These are phyloP conservation scores for Fusarium humuli DNA, from an alignment of 2,329 filamentous ascomycete genomes.

Conservation along the genomic window DNA sequence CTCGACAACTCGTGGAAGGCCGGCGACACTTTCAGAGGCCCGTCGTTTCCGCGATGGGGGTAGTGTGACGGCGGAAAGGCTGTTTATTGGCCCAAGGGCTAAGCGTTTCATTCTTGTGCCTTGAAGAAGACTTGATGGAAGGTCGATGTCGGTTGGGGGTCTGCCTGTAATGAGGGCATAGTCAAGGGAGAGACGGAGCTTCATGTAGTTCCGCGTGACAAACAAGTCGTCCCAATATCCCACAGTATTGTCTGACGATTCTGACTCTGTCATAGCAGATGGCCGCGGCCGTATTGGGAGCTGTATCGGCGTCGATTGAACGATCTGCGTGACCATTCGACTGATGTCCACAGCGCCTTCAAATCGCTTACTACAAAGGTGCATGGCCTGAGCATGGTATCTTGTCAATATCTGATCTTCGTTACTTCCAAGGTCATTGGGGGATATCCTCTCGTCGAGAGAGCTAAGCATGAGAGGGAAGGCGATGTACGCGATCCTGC, in stretches of 20 bases:
- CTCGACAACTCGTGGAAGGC: neutral
- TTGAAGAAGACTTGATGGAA: neutral
- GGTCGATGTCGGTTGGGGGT: neutral
- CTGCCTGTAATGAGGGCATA: conserved; percentile 9
- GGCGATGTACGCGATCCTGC: conserved; percentile 14
- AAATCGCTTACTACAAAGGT: conserved; percentile 6
- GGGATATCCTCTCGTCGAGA: conserved; percentile 7
- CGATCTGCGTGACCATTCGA: conserved; percentile 21
- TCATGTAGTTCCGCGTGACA: conserved; percentile 17
- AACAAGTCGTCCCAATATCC: conserved; percentile 16
- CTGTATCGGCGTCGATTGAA: conserved; percentile 16
- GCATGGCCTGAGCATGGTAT: conserved; percentile 23
- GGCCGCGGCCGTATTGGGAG: neutral
- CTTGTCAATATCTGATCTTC: neutral
- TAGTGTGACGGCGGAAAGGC: neutral
- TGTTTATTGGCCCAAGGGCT: neutral
- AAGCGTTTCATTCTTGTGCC: neutral
- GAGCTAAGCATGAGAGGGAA: conserved; percentile 25
- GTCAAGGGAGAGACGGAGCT: conserved; percentile 10
- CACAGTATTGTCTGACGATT: accelerated
- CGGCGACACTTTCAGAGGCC: conserved; percentile 3
- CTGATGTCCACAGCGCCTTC: conserved; percentile 18
- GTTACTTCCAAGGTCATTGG: neutral
- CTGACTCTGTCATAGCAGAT: neutral
- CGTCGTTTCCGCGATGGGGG: conserved; percentile 1